Percentiles rank a stretch among this genome's conserved stretches.
Conservation (phyloP, 495 filamentous ascomycete species). For the Niebla homalea region DNA sequence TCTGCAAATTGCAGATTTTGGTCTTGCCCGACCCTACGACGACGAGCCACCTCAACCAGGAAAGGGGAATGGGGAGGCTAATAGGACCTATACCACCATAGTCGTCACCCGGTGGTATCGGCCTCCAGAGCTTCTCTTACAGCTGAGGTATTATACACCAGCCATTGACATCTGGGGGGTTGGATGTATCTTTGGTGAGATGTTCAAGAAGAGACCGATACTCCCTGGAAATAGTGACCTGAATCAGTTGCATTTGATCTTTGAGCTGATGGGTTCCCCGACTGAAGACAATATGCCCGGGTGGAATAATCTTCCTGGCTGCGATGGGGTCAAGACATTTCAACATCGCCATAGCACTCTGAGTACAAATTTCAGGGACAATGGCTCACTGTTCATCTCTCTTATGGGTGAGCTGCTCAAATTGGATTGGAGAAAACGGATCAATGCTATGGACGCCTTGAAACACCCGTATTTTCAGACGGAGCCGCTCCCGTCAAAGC, state of each 20-base stretch:
- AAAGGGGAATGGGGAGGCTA: slow-evolving; percentile 69
- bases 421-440: slow-evolving; percentile 74
- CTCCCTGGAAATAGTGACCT: slow-evolving; percentile 77
- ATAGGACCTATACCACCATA: slow-evolving; percentile 81
- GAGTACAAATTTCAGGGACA: slow-evolving; percentile 53
- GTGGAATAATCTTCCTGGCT: slow-evolving; percentile 55
- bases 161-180: slow-evolving; percentile 98
- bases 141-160: slow-evolving; percentile 77
- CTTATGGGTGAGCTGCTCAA: slow-evolving; percentile 71
- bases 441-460: slow-evolving; percentile 90
- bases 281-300: slow-evolving; percentile 90
- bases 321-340: slow-evolving; percentile 54
- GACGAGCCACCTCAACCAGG: slow-evolving; percentile 68
- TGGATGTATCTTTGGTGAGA: slow-evolving; percentile 95
- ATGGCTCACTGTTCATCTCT: slow-evolving; percentile 53
- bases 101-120: slow-evolving; percentile 97
- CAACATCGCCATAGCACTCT: slow-evolving; percentile 52
- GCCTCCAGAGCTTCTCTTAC: slow-evolving; percentile 82
- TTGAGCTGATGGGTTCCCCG: slow-evolving; percentile 82
- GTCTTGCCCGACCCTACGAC: slow-evolving; percentile 85
- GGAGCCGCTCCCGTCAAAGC: slow-evolving; percentile 61
- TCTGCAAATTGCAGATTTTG: slow-evolving; percentile 95
- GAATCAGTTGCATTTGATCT: slow-evolving; percentile 84
- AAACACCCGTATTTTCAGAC: slow-evolving; percentile 83
- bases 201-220: slow-evolving; percentile 90